phyloP scores from a whole-genome alignment of 768 basidiomycete species.

The Kwoniella sp. region DNA sequence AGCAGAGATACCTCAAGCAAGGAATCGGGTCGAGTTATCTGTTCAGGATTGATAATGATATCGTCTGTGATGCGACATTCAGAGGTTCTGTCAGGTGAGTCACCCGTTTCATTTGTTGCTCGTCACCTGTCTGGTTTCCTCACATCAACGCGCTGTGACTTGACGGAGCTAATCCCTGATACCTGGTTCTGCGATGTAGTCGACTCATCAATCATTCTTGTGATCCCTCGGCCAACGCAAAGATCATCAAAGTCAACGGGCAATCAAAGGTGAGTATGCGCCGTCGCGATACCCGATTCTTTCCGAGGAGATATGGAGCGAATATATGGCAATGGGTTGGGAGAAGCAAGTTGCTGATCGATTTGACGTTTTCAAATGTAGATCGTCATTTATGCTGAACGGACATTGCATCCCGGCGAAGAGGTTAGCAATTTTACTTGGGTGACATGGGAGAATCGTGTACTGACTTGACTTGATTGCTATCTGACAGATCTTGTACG shows the following conservation, averaged over 20 bases:
- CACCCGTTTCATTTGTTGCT: not conserved
- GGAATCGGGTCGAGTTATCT: constrained; percentile 98
- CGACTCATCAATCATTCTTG: constrained; percentile 99
- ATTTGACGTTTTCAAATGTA: constrained; percentile 54
- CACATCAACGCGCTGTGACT: no score
- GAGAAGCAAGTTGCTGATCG: no score
- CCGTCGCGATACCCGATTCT: not conserved
- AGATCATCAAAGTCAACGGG: constrained; percentile 61
- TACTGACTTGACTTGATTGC: not conserved
- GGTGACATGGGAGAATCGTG: not conserved
- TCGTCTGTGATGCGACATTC: constrained; percentile 98
- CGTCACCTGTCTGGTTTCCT: no score
- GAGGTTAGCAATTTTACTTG: constrained; percentile 69
- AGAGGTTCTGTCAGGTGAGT: constrained; percentile 96
- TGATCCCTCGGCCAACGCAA: constrained; percentile 69
- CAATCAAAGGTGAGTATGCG: constrained; percentile 55
- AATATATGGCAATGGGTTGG: no score
- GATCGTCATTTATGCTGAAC: constrained; percentile 99
- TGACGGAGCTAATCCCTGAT: no score
- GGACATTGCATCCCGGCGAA: constrained; percentile 91
- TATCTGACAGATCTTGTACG: constrained; percentile 58
- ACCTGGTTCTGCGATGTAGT: no score
- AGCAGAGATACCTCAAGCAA: constrained; percentile 94
- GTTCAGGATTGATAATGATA: constrained; percentile 95
- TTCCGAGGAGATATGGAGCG: no score